Conservation (phyloP, 1,284 basidiomycete genomes). For the Cutaneotrichosporon cyanovorans region DNA sequence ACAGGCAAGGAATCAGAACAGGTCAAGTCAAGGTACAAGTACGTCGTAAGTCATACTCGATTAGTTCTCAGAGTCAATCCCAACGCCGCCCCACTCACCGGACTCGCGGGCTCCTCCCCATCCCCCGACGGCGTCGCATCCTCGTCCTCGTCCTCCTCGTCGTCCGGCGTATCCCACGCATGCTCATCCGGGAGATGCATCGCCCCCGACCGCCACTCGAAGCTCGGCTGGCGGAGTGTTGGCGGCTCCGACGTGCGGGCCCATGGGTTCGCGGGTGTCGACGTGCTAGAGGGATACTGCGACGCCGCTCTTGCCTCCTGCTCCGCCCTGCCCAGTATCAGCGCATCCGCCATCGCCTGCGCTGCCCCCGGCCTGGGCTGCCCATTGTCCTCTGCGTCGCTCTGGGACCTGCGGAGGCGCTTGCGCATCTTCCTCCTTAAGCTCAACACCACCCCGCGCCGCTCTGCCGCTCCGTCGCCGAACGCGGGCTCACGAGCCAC, state of each 20-base stretch:
- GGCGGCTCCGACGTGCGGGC: not conserved
- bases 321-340: not conserved
- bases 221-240: conserved; percentile 15
- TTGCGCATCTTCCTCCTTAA: conserved; percentile 38
- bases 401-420: conserved; percentile 26
- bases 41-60: too few relatives aligned
- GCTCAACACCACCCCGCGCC: conserved; percentile 36
- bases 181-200: conserved; percentile 67
- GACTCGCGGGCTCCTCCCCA: conserved; percentile 24
- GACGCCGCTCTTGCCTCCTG: not conserved
- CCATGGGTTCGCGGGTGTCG: conserved; percentile 35
- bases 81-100: conserved; percentile 8
- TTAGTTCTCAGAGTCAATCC: too few relatives aligned
- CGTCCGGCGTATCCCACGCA: conserved; percentile 52
- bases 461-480: conserved; percentile 47
- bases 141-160: conserved; percentile 47
- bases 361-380: not conserved
- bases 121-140: conserved; percentile 33
- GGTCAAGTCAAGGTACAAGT: too few relatives aligned
- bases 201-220: conserved; percentile 52
- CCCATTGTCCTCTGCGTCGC: not conserved
- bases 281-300: not conserved
- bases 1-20: too few relatives aligned
- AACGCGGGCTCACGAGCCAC: conserved; percentile 55
- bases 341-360: not conserved